These are phyloP conservation scores for Phytopythium sindhum DNA, from an alignment of 352 stramenopile genomes.

Conservation along the genomic window DNA sequence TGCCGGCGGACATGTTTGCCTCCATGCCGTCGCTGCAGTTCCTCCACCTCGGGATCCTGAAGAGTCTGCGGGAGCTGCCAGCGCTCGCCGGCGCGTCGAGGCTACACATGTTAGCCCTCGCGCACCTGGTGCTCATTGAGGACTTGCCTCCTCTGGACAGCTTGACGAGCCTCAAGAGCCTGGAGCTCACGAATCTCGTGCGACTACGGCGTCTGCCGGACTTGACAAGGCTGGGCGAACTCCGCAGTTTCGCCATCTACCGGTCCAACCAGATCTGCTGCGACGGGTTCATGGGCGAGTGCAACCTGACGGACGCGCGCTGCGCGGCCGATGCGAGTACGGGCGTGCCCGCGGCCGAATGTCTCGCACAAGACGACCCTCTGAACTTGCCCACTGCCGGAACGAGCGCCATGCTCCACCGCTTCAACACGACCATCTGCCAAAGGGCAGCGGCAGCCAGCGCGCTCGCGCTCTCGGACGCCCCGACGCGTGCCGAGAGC, in stretches of 20 bases:
- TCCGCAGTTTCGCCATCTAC: background rate
- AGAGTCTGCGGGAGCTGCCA: conserved; percentile 12
- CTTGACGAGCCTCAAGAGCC: conserved; percentile 12
- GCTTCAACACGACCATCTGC: conserved; percentile 14
- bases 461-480: conserved; percentile 1
- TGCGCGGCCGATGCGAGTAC: conserved; percentile 13
- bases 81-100: conserved; percentile 22
- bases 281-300: conserved; percentile 28
- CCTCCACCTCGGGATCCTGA: conserved; percentile 17
- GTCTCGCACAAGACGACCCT: conserved; percentile 4
- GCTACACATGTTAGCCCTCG: conserved; percentile 30
- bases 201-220: conserved; percentile 18
- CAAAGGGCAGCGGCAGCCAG: conserved; percentile 3
- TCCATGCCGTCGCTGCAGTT: conserved; percentile 11
- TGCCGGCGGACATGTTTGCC: conserved; percentile 11
- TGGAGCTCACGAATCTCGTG: conserved; percentile 18
- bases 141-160: conserved; percentile 22
- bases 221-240: conserved; percentile 11
- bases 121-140: conserved; percentile 10
- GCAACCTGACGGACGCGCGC: conserved; percentile 20
- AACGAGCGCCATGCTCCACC: conserved; percentile 17
- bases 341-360: conserved; percentile 9
- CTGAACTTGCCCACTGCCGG: background rate
- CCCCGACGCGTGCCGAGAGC: background rate
- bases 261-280: conserved; percentile 14